phyloP scores from a whole-genome alignment of 352 stramenopile species.

The Phytophthora cryptogea region DNA sequence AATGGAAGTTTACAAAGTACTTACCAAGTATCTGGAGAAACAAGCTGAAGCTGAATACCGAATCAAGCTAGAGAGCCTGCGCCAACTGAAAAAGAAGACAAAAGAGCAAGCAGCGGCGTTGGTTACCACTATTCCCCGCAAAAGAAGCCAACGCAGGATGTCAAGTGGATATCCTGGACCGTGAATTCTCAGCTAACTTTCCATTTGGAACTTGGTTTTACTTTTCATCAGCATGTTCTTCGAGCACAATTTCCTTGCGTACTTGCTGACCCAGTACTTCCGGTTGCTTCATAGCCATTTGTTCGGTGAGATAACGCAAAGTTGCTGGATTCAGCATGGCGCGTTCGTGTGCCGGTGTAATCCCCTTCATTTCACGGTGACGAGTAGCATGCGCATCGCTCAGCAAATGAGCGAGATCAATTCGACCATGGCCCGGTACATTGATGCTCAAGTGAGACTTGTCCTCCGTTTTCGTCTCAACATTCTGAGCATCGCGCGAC shows the following conservation, averaged over 20 bases:
- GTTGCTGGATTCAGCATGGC: slow-evolving; percentile 61
- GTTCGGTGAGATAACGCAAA: slow-evolving; percentile 55
- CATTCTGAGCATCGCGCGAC: slow-evolving; percentile 24
- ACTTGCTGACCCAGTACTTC: slow-evolving; percentile 20
- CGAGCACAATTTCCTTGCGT: slow-evolving; percentile 42
- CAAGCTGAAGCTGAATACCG: slow-evolving; percentile 59
- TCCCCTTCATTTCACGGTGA: slow-evolving; percentile 42
- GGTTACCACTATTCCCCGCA: neutral
- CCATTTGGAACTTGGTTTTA: slow-evolving; percentile 17
- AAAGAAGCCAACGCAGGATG: slow-evolving; percentile 5
- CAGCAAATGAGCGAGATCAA: slow-evolving; percentile 59
- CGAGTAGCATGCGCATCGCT: slow-evolving; percentile 52
- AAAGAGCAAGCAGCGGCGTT: slow-evolving; percentile 13
- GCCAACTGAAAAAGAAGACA: slow-evolving; percentile 40
- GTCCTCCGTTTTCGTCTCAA: slow-evolving; percentile 35
- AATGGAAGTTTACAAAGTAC: slow-evolving; percentile 16
- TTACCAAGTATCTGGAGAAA: slow-evolving; percentile 54
- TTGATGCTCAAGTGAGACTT: slow-evolving; percentile 31
- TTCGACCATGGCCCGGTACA: slow-evolving; percentile 47
- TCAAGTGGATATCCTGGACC: neutral
- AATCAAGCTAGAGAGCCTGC: slow-evolving; percentile 51
- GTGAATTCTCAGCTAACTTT: neutral
- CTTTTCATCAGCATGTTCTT: slow-evolving; percentile 47
- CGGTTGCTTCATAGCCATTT: slow-evolving; percentile 54
- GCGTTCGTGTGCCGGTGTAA: slow-evolving; percentile 31